Base-by-base conservation (phyloP, 768 basidiomycete species). In the Tricholoma bakamatsutake region DNA sequence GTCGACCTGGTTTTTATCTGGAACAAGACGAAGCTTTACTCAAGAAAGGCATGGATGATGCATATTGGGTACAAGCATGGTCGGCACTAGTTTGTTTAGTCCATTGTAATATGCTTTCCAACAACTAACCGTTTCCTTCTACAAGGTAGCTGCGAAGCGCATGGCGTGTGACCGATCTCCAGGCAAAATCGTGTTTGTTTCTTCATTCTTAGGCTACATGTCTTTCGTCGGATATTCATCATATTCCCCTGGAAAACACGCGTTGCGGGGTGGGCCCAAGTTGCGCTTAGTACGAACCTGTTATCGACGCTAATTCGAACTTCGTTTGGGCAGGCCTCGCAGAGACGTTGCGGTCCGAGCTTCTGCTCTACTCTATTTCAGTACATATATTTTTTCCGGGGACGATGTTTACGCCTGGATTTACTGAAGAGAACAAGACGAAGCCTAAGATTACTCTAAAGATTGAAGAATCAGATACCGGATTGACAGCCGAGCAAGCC, bases 221-320 rank as follows among this genome's bases (percentile, higher is more conserved):
- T 80, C 82, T 4, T 80, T 94, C 50, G 71, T 88, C 5, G 93
- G 94, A 0, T 97, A 85, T 61, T 76, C 86, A 1, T 80, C 83
- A 0, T 97, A 97, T 68, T 75, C 88, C 0, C 91, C 93, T 0
- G 87, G 83, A 10, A 97, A 96, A 67, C 88, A 89, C 62, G 94
- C 94, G 12, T 67, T 96, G 10, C 74, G 91, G 71, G 93, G 93
- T 92, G 60, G 42, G 71, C 58, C 15, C 28, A 21, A 11, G 21
- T n/a, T 13, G 11, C 43, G 51, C 8, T 15, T 28, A 50, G 40
- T 51, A 24, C 21, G 21, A 24, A 24, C n/a, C 24, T 28, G 17
- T 21, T 28, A 33, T 51, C 35, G 28, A 33, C 49, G 15, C 45
- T 47, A 52, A 39, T 54, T 55, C 53, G 43, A 12, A 34, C 31